phyloP scores from a whole-genome alignment of 352 stramenopile genomes.

The Phytophthora pini region DNA sequence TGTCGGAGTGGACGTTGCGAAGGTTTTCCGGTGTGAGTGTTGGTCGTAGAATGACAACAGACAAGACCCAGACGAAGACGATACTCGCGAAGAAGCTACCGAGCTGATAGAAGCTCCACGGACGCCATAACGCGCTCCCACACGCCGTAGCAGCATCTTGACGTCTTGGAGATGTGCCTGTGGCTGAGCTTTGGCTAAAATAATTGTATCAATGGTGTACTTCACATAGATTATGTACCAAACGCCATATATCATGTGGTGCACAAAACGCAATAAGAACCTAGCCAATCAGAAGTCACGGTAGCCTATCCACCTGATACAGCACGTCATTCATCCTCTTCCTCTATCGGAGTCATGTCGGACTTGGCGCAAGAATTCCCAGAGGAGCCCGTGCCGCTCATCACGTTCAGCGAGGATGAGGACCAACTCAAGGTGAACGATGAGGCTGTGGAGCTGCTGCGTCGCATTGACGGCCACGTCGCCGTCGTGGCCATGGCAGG shows the following conservation, averaged over 20 bases:
- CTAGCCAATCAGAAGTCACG: conserved; percentile 13
- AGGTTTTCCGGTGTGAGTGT: conserved; percentile 5
- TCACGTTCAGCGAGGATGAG: conserved; percentile 87
- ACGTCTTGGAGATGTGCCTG: conserved; percentile 15
- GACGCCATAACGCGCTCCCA: conserved; percentile 30
- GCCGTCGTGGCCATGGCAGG: conserved; percentile 85
- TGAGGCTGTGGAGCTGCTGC: conserved; percentile 68
- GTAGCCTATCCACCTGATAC: conserved; percentile 15
- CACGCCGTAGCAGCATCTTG: conserved; percentile 58
- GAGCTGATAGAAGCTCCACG: conserved; percentile 11
- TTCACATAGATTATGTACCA: conserved; percentile 4
- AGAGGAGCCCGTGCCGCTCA: conserved; percentile 81
- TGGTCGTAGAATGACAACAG: conserved; percentile 28
- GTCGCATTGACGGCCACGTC: conserved; percentile 76
- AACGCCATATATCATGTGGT: conserved; percentile 1
- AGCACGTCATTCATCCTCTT: conserved; percentile 10
- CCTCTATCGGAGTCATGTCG: conserved; percentile 26
- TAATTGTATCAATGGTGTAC: conserved; percentile 10
- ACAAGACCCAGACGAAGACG: conserved; percentile 14
- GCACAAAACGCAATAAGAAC: neutral
- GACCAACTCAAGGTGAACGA: conserved; percentile 85
- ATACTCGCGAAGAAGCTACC: conserved; percentile 9
- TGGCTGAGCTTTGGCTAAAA: conserved; percentile 13
- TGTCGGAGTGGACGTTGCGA: conserved; percentile 16
- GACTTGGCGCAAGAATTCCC: conserved; percentile 56